phyloP scores from a whole-genome alignment of 805 yeast genomes.

The Ogataea polymorpha region DNA sequence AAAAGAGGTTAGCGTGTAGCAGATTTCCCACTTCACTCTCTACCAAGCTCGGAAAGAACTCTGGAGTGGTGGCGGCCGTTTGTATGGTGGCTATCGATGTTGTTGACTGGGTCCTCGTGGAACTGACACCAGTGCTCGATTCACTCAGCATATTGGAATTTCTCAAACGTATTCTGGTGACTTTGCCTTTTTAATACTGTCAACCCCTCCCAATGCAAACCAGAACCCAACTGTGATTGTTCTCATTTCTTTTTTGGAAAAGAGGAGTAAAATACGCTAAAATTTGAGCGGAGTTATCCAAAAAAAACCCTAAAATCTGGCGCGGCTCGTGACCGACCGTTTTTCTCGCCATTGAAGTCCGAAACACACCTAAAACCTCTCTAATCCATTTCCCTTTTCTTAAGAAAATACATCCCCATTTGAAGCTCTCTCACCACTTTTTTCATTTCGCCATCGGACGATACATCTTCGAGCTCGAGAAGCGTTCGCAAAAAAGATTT shows the following conservation, averaged over 20 bases:
- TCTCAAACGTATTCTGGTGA: not conserved
- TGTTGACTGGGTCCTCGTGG: conserved; percentile 22
- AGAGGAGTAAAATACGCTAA: conserved; percentile 10
- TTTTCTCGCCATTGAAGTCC: conserved; percentile 9
- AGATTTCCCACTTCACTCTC: conserved; percentile 30
- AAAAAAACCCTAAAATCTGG: conserved; percentile 2
- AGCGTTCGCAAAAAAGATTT: conserved; percentile 27
- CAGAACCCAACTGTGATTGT: not conserved
- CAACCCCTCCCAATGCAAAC: conserved; percentile 3
- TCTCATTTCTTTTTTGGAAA: conserved; percentile 4
- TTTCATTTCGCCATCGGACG: conserved; percentile 21
- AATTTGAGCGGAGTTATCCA: conserved; percentile 10
- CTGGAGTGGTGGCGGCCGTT: conserved; percentile 30
- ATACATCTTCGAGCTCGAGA: conserved; percentile 19
- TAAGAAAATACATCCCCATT: conserved; percentile 46
- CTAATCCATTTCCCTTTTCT: conserved; percentile 53
- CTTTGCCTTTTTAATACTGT: not conserved
- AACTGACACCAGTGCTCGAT: conserved; percentile 5
- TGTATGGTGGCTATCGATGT: conserved; percentile 20
- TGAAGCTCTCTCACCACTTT: conserved; percentile 43
- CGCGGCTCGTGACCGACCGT: conserved; percentile 6
- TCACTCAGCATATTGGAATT: conserved; percentile 18
- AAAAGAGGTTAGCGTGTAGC: conserved; percentile 22
- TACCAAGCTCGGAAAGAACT: conserved; percentile 30
- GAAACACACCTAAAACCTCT: conserved; percentile 9